Evolutionary conservation across 768 basidiomycete species (phyloP).

Genomic region (Termitomyces sp.): DNA sequence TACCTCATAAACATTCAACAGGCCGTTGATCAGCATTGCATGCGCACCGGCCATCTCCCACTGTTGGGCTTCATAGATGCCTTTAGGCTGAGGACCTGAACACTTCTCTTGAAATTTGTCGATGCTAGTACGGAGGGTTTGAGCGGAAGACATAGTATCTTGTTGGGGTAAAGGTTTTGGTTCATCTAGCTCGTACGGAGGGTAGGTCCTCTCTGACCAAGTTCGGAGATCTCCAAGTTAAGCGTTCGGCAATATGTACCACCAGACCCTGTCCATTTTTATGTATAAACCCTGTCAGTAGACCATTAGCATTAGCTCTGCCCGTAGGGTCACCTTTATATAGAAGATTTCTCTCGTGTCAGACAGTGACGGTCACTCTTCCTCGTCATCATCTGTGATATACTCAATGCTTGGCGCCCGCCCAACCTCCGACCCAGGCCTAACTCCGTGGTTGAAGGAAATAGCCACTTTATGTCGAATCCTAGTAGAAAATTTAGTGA

Average conservation of each 20-base stretch:
- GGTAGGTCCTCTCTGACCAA: neutral
- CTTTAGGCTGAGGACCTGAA: slow-evolving; percentile 12
- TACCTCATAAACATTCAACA: slow-evolving; percentile 15
- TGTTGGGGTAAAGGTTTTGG: neutral
- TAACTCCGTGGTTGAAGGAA: no score
- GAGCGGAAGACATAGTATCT: slow-evolving; percentile 10
- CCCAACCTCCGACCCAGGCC: no score
- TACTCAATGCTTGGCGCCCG: no score
- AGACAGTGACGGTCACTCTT: no score
- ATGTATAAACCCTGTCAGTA: no score
- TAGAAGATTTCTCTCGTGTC: no score
- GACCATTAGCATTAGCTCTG: no score
- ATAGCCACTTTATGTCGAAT: no score
- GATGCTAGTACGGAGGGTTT: slow-evolving; percentile 10
- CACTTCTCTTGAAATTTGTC: slow-evolving; percentile 9
- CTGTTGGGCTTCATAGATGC: slow-evolving; percentile 14
- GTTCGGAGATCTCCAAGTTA: neutral
- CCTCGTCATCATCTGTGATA: no score
- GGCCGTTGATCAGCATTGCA: slow-evolving; percentile 12
- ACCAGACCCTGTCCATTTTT: no score
- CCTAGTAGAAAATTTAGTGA: no score
- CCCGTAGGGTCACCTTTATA: no score
- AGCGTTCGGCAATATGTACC: neutral
- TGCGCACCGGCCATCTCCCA: slow-evolving; percentile 19
- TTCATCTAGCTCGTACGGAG: neutral